Conservation (phyloP, 176 grass and related monocot genomes). For the Zizania latifolia region DNA sequence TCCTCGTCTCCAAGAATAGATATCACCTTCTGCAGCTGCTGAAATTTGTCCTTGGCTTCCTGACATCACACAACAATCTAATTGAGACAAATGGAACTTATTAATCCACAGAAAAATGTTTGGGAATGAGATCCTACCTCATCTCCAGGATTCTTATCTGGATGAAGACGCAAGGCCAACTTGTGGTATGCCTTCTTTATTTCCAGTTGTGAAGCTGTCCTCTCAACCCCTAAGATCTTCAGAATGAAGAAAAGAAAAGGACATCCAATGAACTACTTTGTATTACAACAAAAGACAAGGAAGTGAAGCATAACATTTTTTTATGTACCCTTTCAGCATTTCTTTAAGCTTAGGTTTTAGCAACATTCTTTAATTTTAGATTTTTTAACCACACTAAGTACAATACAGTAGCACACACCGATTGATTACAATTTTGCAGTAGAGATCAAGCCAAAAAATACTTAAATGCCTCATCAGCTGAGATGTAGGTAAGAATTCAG, state of each 20-base stretch:
- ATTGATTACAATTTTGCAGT: neutral
- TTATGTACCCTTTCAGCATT: neutral
- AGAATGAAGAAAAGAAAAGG: constrained; percentile 8
- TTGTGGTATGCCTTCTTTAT: constrained; percentile 95
- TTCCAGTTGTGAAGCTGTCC: constrained; percentile 70
- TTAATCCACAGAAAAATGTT: constrained; percentile 15
- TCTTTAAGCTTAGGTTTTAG: neutral
- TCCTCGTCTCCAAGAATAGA: constrained; percentile 92
- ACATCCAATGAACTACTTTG: neutral
- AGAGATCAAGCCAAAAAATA: neutral
- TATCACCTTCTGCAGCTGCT: constrained; percentile 91
- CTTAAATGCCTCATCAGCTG: neutral
- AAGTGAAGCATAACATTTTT: neutral
- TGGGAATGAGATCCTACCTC: constrained; percentile 48
- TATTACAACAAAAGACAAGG: neutral
- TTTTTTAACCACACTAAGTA: neutral
- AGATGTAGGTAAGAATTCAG: neutral
- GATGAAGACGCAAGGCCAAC: constrained; percentile 84
- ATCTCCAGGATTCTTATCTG: constrained; percentile 95
- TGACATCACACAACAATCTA: constrained; percentile 28
- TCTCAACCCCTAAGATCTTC: constrained; percentile 91
- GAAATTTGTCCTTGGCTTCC: constrained; percentile 96
- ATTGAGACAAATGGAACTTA: constrained; percentile 12
- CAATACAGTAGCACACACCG: neutral
- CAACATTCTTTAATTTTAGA: neutral